Percentiles rank a stretch among this genome's conserved stretches.
Conservation (phyloP, 805 yeast genomes). For the Spathaspora boniae region DNA sequence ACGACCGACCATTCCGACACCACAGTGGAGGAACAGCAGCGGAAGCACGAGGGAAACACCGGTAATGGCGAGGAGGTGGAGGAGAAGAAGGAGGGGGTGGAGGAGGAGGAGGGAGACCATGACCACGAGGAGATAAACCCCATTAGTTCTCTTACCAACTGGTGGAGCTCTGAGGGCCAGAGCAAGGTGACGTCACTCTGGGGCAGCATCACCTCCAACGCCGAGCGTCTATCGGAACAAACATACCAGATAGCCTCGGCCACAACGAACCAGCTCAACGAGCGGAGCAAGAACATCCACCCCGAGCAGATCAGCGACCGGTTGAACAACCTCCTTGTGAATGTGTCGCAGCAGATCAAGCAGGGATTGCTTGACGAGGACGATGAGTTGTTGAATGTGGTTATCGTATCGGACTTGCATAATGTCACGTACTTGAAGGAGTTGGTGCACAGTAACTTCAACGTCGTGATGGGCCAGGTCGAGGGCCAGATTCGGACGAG, state of each 20-base stretch:
- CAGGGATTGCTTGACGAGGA: slow-evolving; percentile 59
- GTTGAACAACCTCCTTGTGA: slow-evolving; percentile 29
- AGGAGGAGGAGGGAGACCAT: background rate
- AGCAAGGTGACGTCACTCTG: slow-evolving; percentile 61
- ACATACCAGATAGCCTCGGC: slow-evolving; percentile 49
- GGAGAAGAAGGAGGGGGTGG: background rate
- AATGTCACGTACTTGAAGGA: slow-evolving; percentile 48
- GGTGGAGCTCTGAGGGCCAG: slow-evolving; percentile 78
- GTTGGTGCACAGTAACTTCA: slow-evolving; percentile 52
- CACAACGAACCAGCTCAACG: slow-evolving; percentile 39
- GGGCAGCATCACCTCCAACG: slow-evolving; percentile 60
- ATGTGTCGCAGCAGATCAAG: slow-evolving; percentile 40
- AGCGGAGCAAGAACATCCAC: slow-evolving; percentile 35
- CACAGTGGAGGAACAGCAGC: background rate
- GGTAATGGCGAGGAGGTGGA: no score
- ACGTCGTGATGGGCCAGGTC: slow-evolving; percentile 65
- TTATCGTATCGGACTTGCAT: slow-evolving; percentile 60
- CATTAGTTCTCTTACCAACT: slow-evolving; percentile 58
- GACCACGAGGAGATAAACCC: slow-evolving; percentile 44
- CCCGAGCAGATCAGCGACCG: slow-evolving; percentile 12
- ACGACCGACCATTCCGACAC: slow-evolving; percentile 7
- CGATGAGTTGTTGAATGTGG: slow-evolving; percentile 38
- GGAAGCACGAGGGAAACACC: no score
- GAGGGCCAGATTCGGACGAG: slow-evolving; percentile 71
- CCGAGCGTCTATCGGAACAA: slow-evolving; percentile 45